Base-by-base conservation (phyloP, 257 asterid genomes). In the Solanum paucissectum region DNA sequence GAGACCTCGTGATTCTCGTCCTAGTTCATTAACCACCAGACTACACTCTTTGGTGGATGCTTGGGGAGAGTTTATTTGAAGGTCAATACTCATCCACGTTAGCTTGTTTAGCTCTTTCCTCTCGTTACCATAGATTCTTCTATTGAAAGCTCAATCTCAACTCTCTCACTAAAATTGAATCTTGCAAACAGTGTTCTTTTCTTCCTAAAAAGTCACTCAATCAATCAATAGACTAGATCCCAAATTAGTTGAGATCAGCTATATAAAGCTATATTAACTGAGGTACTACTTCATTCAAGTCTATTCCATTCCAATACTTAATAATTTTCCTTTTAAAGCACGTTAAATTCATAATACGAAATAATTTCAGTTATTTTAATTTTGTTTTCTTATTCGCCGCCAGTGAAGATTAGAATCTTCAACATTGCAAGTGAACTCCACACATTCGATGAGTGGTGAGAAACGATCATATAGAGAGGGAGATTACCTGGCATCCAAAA, bases 401-500 rank as follows among this genome's bases (percentile, higher is more conserved):
- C 62, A 42, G n/a, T 42, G 13, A 77, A 42, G 21, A 40, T 13
- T 42, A 25, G 62, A 77, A 13, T 77, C 62, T 27, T 2, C 62
- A 77, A n/a, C 7, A 77, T n/a, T 12, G n/a, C 23, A 77, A n/a
- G 62, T 25, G 36, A 40, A 71, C 25, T 71, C 21, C 82, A 73
- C 29, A 73, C 18, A 64, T 23, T 16, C 42, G 5, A 72, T 16
- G 79, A 34, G 29, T 34, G 14, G 9, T 27, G 8, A 34, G 77
- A 72, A 49, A 18, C 20, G 60, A 32, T 20, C 25, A 23, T 32
- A 23, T 44, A 36, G 81, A 84, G 37, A 55, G 82, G 68, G 79
- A n/a, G 82, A 90, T 49, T 95, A 97, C 99, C 95, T 97, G 85
- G 99, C 98, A 92, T 96, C 99, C 92, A 96, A 88, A 83, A 91